These are phyloP conservation scores for Primulina eburnea DNA, from an alignment of 257 asterid species.

Conservation along the genomic window DNA sequence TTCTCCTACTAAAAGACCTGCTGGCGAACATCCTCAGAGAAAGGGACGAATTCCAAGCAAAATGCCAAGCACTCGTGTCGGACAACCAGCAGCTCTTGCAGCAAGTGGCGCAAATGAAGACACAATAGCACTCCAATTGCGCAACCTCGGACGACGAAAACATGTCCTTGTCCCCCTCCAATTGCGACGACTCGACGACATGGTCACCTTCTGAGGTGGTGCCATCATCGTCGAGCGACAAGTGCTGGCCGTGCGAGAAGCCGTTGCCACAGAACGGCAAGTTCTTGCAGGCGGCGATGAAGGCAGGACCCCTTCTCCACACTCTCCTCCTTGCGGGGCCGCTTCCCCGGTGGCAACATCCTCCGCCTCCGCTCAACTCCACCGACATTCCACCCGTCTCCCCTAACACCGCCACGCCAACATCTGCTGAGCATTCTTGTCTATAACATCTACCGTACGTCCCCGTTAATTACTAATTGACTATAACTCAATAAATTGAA, in stretches of 20 bases:
- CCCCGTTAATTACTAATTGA: slow-evolving; percentile 25
- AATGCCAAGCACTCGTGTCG: slow-evolving; percentile 42
- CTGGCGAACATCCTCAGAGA: slow-evolving; percentile 53
- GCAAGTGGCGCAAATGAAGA: slow-evolving; percentile 34
- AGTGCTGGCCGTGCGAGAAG: slow-evolving; percentile 29
- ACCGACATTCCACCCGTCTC: slow-evolving; percentile 86
- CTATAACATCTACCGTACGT: slow-evolving; percentile 30
- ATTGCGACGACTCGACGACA: slow-evolving; percentile 38
- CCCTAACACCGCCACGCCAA: slow-evolving; percentile 35
- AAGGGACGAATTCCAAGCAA: slow-evolving; percentile 59
- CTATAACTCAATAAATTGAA: slow-evolving; percentile 24
- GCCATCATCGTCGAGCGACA: slow-evolving; percentile 23
- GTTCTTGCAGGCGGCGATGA: slow-evolving; percentile 84
- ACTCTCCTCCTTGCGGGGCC: slow-evolving; percentile 92
- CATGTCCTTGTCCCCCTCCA: slow-evolving; percentile 41
- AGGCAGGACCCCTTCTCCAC: slow-evolving; percentile 91
- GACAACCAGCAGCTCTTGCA: slow-evolving; percentile 54
- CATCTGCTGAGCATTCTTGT: slow-evolving; percentile 47
- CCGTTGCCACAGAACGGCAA: slow-evolving; percentile 81
- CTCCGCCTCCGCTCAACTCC: slow-evolving; percentile 90
- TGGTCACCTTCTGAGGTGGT: slow-evolving; percentile 10
- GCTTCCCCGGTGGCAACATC: slow-evolving; percentile 95
- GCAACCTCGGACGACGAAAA: slow-evolving; percentile 55
- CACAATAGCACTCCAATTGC: slow-evolving; percentile 28
- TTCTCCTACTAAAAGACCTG: slow-evolving; percentile 59